Evolutionary conservation across 2,329 filamentous ascomycete species (phyloP).

Genomic region (Talaromyces sp.): DNA sequence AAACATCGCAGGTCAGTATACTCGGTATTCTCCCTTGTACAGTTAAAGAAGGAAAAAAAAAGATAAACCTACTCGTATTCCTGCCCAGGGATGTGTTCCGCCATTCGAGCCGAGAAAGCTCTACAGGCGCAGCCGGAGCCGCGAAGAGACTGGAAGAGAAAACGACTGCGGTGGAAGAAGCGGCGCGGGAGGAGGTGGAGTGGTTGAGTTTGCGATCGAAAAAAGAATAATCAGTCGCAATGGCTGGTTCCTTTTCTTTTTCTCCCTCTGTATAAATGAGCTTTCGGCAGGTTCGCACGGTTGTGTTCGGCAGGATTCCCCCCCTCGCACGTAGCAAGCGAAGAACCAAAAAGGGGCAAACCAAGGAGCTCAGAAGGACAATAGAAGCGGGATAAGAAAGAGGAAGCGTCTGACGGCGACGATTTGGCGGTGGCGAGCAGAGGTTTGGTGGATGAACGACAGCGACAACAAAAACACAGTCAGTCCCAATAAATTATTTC

Average conservation of each 20-base stretch:
- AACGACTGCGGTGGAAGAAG: not conserved
- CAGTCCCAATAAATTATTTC: not conserved
- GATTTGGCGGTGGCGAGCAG: not conserved
- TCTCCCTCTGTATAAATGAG: not conserved
- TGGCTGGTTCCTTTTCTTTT: not conserved
- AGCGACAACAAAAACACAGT: not conserved
- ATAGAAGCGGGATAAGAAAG: no score
- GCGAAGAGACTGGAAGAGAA: slow-evolving; percentile 10
- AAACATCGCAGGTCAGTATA: slow-evolving; percentile 11
- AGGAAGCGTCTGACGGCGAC: not conserved
- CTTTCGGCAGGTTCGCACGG: not conserved
- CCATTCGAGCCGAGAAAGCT: slow-evolving; percentile 29
- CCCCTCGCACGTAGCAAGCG: not conserved
- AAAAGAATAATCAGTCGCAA: not conserved
- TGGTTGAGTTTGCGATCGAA: not conserved
- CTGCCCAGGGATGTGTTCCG: slow-evolving; percentile 37
- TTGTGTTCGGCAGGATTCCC: no score
- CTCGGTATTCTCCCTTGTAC: not conserved
- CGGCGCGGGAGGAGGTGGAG: no score
- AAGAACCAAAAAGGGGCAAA: not conserved
- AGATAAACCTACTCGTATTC: slow-evolving; percentile 46
- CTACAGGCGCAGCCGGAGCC: slow-evolving; percentile 30
- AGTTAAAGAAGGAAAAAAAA: slow-evolving; percentile 8
- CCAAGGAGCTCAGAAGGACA: no score
- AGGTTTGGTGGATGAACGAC: not conserved